These are phyloP conservation scores for Coleophoma eucalyptorum DNA, from an alignment of 2,329 filamentous ascomycete genomes.

Conservation along the genomic window DNA sequence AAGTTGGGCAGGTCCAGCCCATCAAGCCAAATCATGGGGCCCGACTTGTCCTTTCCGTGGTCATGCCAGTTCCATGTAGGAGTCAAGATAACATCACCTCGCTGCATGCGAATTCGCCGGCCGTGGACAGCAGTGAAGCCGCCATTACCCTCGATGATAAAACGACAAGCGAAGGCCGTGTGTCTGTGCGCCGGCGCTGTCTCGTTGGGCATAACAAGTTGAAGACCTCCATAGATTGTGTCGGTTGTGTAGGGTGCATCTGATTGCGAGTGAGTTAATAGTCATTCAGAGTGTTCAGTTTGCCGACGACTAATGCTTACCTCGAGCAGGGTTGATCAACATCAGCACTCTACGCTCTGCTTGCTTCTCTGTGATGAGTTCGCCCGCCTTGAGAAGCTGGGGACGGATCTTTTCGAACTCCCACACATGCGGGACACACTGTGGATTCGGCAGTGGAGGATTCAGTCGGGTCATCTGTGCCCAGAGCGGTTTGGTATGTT, in stretches of 20 bases:
- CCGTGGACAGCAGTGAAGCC: constrained; percentile 57
- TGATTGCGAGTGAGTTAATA: no score
- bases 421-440: constrained; percentile 35
- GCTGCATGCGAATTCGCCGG: constrained; percentile 43
- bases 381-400: constrained; percentile 28
- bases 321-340: constrained; percentile 34
- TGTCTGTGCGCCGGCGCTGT: constrained; percentile 52
- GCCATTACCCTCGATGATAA: constrained; percentile 52
- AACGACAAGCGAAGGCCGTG: constrained; percentile 51
- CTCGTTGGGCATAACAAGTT: constrained; percentile 53
- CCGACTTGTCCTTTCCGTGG: constrained; percentile 52
- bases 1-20: constrained; percentile 50
- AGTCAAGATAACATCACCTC: constrained; percentile 53
- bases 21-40: constrained; percentile 55
- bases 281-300: constrained; percentile 4
- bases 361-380: constrained; percentile 33
- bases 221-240: constrained; percentile 53
- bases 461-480: constrained; percentile 43
- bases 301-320: constrained; percentile 24
- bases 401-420: constrained; percentile 30
- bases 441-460: constrained; percentile 41
- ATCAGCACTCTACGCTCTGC: constrained; percentile 39
- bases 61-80: constrained; percentile 58
- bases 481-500: constrained; percentile 39
- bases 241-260: constrained; percentile 53